Base-by-base conservation (phyloP, 495 filamentous ascomycete genomes). In the Penicillium longicatenatum region DNA sequence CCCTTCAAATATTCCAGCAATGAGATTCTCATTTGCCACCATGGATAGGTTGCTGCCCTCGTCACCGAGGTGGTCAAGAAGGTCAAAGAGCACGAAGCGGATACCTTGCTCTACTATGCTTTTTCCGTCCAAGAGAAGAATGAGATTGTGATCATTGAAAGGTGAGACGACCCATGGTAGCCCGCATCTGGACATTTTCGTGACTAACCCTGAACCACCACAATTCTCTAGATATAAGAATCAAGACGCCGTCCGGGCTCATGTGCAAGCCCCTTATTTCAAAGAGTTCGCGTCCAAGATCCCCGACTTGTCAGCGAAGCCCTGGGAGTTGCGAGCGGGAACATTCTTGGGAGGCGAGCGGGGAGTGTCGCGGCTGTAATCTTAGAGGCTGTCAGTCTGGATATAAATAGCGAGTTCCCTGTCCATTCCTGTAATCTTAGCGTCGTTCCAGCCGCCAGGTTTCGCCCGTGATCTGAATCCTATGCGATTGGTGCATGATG, bases 121-220 rank as follows among this genome's bases (percentile, higher is more conserved):
- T 67, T 68, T 17, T 35, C 50, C 5, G 61, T 70, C 17, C 56
- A 58, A 9, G 64, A 66, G 17, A 66, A 68, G 29, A 63, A 68
- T 7, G 70, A 71, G 46, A 67, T 75, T 42, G 61, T 70, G n/a
- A 62, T 73, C 19, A 61, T 75, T 4, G 70, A 75, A 54, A 62
- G 68, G 72, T 75, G 26, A 51, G 62, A 26, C 21, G 14, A 16
- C n/a, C n/a, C n/a, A n/a, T n/a, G n/a, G 29, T 31, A 9, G 10
- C 43, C 16, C 44, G 3, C 47, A 12, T 6, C 12, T 12, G 19
- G 10, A 35, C 21, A n/a, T n/a, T n/a, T n/a, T n/a, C 33, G 33
- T 30, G 54, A 41, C 20, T 20, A 37, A 45, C 33, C 16, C 35
- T 47, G 22, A 33, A 53, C 41, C 45, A 21, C 42, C 8, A 3